These are phyloP conservation scores for Ajuga reptans DNA, from an alignment of 305 asterid genomes.

Conservation along the genomic window DNA sequence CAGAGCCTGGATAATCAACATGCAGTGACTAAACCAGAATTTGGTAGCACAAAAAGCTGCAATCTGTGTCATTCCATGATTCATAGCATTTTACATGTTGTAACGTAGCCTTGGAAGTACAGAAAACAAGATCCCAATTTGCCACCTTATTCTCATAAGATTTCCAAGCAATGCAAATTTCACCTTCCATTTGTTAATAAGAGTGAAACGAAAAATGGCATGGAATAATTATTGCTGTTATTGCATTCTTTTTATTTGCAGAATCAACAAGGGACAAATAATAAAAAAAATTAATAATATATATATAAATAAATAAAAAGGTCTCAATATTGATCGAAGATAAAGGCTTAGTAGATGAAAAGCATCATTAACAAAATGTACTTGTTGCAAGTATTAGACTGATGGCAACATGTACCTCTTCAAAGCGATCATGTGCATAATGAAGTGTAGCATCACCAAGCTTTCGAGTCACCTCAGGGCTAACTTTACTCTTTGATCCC, in stretches of 20 bases:
- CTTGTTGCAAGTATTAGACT: not conserved
- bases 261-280: not conserved
- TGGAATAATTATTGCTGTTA: not conserved
- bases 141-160: not conserved
- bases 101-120: not conserved
- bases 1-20: not conserved
- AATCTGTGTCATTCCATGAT: not conserved
- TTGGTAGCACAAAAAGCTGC: not conserved
- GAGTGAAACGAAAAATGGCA: not conserved
- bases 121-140: not conserved
- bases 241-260: not conserved
- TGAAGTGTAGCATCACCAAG: constrained; percentile 80
- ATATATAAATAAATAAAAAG: no score
- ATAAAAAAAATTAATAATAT: not conserved
- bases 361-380: not conserved
- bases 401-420: constrained; percentile 43
- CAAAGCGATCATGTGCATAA: constrained; percentile 53
- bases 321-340: not conserved
- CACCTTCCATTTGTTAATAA: not conserved
- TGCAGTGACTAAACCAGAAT: not conserved
- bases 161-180: not conserved
- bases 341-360: not conserved
- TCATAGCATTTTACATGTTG: not conserved
- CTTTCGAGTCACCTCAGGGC: constrained; percentile 54
- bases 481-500: constrained; percentile 55